phyloP scores from a whole-genome alignment of 345 rosid species.

The Salix udensis region DNA sequence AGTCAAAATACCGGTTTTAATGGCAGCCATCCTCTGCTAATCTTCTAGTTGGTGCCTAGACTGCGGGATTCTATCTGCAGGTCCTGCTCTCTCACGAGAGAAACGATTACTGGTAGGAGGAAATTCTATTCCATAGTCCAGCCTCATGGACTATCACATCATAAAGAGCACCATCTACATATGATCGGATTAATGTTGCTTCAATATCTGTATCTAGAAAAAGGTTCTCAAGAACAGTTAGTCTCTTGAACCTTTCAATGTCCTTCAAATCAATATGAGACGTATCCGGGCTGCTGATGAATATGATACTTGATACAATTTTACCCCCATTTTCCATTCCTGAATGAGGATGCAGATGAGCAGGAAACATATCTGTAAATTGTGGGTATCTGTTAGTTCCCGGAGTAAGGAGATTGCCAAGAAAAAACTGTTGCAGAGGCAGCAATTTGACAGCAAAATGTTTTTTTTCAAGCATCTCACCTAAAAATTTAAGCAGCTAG shows the following conservation, averaged over 20 bases:
- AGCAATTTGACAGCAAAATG: conserved; percentile 17
- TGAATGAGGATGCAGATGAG: conserved; percentile 28
- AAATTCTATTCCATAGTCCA: conserved; percentile 9
- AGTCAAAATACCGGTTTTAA: neutral
- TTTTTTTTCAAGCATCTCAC: neutral
- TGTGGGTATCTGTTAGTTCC: conserved; percentile 9
- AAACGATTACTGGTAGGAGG: neutral
- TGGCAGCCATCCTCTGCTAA: neutral
- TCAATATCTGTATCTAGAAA: conserved; percentile 16
- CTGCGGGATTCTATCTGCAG: neutral
- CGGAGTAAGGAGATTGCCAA: conserved; percentile 4
- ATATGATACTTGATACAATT: conserved; percentile 30
- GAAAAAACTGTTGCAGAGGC: conserved; percentile 21
- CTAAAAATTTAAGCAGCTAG: no score
- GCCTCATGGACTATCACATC: conserved; percentile 8
- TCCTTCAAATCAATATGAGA: conserved; percentile 30
- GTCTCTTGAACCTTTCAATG: conserved; percentile 35
- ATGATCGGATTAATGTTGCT: conserved; percentile 6
- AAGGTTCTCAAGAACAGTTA: conserved; percentile 30
- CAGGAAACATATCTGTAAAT: conserved; percentile 31
- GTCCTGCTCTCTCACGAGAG: neutral
- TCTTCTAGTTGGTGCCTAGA: conserved; percentile 12
- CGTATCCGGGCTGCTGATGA: conserved; percentile 30
- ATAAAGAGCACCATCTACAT: neutral
- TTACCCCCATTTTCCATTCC: conserved; percentile 11